These are phyloP conservation scores for Trichosporon coremiiforme DNA, from an alignment of 1,284 basidiomycete species.

Conservation along the genomic window DNA sequence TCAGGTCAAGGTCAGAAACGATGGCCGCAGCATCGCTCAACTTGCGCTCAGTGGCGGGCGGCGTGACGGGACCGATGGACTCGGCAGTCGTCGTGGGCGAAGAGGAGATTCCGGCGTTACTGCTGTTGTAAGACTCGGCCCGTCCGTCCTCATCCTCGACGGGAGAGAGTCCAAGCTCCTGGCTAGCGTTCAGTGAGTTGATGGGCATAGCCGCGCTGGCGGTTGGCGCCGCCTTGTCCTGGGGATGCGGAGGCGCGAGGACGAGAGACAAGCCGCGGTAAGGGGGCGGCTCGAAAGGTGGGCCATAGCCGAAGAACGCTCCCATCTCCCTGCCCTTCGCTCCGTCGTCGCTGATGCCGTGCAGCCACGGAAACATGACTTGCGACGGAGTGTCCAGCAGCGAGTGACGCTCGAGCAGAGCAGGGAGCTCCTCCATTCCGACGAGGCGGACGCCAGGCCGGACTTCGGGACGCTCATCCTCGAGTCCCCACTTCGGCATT, in stretches of 20 bases:
- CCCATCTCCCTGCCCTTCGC: slow-evolving; percentile 51
- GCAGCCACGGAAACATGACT: slow-evolving; percentile 56
- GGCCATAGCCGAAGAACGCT: slow-evolving; percentile 52
- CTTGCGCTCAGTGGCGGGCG: slow-evolving; percentile 9
- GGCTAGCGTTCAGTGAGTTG: not conserved
- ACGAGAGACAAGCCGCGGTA: slow-evolving; percentile 54
- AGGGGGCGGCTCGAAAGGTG: slow-evolving; percentile 53
- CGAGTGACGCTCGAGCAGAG: slow-evolving; percentile 48
- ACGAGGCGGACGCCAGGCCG: slow-evolving; percentile 51
- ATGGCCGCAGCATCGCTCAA: slow-evolving; percentile 8
- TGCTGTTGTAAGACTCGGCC: slow-evolving; percentile 24
- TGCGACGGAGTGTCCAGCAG: slow-evolving; percentile 53
- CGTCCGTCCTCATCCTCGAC: slow-evolving; percentile 14
- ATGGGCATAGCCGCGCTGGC: slow-evolving; percentile 20
- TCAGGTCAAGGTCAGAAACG: slow-evolving; percentile 13
- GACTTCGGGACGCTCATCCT: slow-evolving; percentile 49
- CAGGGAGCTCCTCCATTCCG: slow-evolving; percentile 50
- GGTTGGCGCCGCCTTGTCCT: slow-evolving; percentile 31
- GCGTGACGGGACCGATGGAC: slow-evolving; percentile 25
- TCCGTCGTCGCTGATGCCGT: slow-evolving; percentile 55
- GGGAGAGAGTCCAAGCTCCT: not conserved
- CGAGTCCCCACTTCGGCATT: slow-evolving; percentile 54
- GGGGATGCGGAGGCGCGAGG: slow-evolving; percentile 45
- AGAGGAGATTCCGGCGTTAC: slow-evolving; percentile 38
- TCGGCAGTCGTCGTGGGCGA: slow-evolving; percentile 29